These are phyloP conservation scores for Plasmodium reichenowi DNA, from an alignment of 169 alveolate species.

Conservation along the genomic window DNA sequence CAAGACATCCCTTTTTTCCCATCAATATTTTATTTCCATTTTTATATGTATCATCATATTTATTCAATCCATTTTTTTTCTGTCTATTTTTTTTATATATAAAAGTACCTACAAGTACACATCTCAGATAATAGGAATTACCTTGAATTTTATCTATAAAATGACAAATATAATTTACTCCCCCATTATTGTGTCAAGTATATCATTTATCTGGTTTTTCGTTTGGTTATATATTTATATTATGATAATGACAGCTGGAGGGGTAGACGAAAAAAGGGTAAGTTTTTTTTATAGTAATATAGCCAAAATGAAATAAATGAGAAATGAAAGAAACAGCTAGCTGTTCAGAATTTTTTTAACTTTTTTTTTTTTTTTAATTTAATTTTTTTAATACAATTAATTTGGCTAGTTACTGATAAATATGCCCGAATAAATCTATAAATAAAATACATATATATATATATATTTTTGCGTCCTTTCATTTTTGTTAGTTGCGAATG, in stretches of 20 bases:
- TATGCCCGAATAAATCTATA: not conserved
- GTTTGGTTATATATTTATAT: constrained; percentile 27
- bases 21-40: constrained; percentile 48
- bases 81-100: constrained; percentile 26
- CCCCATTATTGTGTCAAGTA: constrained; percentile 18
- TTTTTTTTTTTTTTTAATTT: not conserved
- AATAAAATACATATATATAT: not conserved
- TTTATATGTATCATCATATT: constrained; percentile 17
- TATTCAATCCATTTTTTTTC: constrained; percentile 29
- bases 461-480: not conserved
- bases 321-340: not conserved
- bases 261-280: constrained; percentile 44
- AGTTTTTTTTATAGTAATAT: not conserved
- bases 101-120: constrained; percentile 63
- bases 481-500: constrained; percentile 13
- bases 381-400: not conserved
- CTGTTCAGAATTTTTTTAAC: not conserved
- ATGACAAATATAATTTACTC: constrained; percentile 32
- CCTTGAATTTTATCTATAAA: constrained; percentile 24
- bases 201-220: constrained; percentile 23
- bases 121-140: constrained; percentile 21
- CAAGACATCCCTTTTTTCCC: constrained; percentile 63
- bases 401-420: too few species aligned
- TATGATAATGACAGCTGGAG: constrained; percentile 58
- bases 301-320: not conserved